Evolutionary conservation across 2,329 filamentous ascomycete genomes (phyloP), one percentile per base, ranked within the genome.

Genomic region (Fusarium drepaniforme): DNA sequence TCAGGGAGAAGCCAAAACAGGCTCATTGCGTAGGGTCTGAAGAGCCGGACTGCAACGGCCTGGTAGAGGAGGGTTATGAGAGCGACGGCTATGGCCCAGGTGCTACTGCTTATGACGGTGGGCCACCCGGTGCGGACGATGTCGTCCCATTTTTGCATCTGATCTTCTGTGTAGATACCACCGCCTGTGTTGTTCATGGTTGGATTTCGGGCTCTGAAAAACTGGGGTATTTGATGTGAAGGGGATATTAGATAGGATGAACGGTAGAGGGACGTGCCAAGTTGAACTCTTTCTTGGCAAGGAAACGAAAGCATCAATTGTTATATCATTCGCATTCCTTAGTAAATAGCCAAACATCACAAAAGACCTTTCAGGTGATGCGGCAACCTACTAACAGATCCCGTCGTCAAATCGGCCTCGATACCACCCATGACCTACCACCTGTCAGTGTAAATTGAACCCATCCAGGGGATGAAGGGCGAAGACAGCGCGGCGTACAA

Each of bases 1-100:
- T 67, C 64, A 12, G 64, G 60, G 0, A 67, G 46, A 16, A 62
- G 44, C 57, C 56, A 67, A 6, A 67, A 67, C 23, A 67, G 18
- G 11, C 42, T 16, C 64, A 67, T 67, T 1, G 64, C 18, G 28
- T 67, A 67, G 4, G 64, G 64, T 15, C 40, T 30, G n/a, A 62
- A 67, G 21, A 67, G 64, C 2, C 64, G 23, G 18, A 62, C 64
- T 12, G 64, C 64, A 38, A 67, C 64, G 18, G 42, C 64, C 11
- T 67, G 64, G 57, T 67, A 67, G 1, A 67, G n/a, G n/a, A 67
- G 64, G 44, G 51, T 51, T 13, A 62, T 67, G 42, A 67, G 57
- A 42, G 57, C 64, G 11, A 67, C 35, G 13, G 57, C 58, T 8
- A 62, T 67, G 28, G 64, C 64, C 64, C 64, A 62, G 25, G 64